Evolutionary conservation across 176 grass and related monocot genomes (phyloP).

Genomic region (Themeda triandra): DNA sequence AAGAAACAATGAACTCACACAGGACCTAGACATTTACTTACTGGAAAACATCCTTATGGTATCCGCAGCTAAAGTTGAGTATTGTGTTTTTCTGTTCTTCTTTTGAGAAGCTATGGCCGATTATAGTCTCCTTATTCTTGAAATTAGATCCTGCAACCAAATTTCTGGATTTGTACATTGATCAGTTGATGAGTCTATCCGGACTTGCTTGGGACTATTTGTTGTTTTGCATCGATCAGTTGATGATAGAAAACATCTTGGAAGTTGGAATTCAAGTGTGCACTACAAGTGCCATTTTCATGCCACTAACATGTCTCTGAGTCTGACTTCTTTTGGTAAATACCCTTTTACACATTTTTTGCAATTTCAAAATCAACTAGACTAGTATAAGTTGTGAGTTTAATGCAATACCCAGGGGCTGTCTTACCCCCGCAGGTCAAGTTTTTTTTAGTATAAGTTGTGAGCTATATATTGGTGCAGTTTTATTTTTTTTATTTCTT

Average conservation of each 20-base stretch:
- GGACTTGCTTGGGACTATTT: not conserved
- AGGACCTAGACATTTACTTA: not conserved
- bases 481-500: not conserved
- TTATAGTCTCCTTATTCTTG: not conserved
- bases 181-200: not conserved
- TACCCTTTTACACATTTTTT: not conserved
- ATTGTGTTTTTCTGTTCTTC: not conserved
- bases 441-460: not conserved
- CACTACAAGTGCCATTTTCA: not conserved
- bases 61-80: not conserved
- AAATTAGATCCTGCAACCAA: constrained; percentile 7
- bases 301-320: not conserved
- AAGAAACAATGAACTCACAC: not conserved
- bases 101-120: not conserved
- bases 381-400: not conserved
- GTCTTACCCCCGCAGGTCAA: too few species aligned
- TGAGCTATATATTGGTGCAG: not conserved
- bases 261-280: not conserved
- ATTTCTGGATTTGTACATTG: constrained; percentile 3
- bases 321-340: not conserved
- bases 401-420: too few species aligned
- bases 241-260: not conserved
- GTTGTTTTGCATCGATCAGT: constrained; percentile 2
- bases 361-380: not conserved
- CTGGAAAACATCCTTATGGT: constrained; percentile 9